Percentiles rank a stretch among this genome's conserved stretches.
These are phyloP conservation scores for Blastobotrys terrestris DNA, from an alignment of 805 yeast genomes.

Conservation along the genomic window DNA sequence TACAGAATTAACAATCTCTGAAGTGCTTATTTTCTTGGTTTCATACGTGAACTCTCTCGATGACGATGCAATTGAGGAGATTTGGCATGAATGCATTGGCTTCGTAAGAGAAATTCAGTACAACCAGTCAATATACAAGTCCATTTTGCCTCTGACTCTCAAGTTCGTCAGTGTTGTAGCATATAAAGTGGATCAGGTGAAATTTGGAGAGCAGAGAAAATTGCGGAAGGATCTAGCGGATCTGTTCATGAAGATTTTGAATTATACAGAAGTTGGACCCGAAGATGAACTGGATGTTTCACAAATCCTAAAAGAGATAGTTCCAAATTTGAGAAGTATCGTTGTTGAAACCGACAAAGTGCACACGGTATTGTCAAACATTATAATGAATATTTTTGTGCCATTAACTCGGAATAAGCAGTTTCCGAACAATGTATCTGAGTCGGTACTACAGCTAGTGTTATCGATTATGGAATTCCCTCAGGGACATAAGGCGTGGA, in stretches of 20 bases:
- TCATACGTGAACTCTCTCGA: slow-evolving; percentile 62
- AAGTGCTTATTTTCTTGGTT: slow-evolving; percentile 48
- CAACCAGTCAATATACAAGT: slow-evolving; percentile 42
- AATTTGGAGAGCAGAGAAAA: slow-evolving; percentile 56
- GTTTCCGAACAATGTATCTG: slow-evolving; percentile 35
- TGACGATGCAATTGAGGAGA: slow-evolving; percentile 71
- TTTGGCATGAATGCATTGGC: slow-evolving; percentile 52
- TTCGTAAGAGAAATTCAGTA: slow-evolving; percentile 56
- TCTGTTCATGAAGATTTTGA: slow-evolving; percentile 32
- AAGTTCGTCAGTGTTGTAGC: slow-evolving; percentile 48
- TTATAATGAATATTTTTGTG: slow-evolving; percentile 47
- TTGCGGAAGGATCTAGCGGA: slow-evolving; percentile 54
- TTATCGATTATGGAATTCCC: slow-evolving; percentile 29
- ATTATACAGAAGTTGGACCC: slow-evolving; percentile 18
- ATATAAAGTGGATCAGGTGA: slow-evolving; percentile 49
- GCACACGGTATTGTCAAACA: slow-evolving; percentile 40
- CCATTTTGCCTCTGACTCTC: slow-evolving; percentile 48
- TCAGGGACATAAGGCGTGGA: slow-evolving; percentile 53
- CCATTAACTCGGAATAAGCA: slow-evolving; percentile 47
- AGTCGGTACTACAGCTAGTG: slow-evolving; percentile 39
- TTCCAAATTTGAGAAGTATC: slow-evolving; percentile 38
- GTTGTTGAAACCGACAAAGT: slow-evolving; percentile 59
- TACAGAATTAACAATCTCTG: slow-evolving; percentile 39
- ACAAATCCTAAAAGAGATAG: slow-evolving; percentile 35
- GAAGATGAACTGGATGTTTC: slow-evolving; percentile 38